Base-by-base conservation (phyloP, 2,329 filamentous ascomycete species). In the Penicillium sp. region DNA sequence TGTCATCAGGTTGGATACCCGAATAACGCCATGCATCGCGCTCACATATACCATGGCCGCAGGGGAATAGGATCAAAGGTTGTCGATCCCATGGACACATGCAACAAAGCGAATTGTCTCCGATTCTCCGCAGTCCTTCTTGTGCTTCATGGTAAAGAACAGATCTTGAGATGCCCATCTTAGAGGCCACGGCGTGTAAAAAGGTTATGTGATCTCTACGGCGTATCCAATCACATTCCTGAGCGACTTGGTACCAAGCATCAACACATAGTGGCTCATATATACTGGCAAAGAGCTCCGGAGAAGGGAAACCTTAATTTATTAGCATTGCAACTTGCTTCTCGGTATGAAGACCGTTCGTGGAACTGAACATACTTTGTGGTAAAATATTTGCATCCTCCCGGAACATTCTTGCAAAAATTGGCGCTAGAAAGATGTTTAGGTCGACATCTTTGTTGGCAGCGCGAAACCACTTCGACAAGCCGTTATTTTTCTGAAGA, bases 11-110 rank as follows among this genome's bases (percentile, higher is more conserved):
- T 36, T 18, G 31, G 10, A 42, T 44, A n/a, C 47, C 47, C 16
- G 47, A 49, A 28, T 45, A 51, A 18, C 42, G 42, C 48, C 48
- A 51, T 6, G 48, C 48, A 45, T 45, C 42, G 24, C 48, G 48
- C 31, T 51, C 48, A 45, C 48, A 51, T n/a, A 51, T 39, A 16
- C 33, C 24, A 28, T 51, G 48, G 26, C 48, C 48, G 36, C 48
- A 51, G 4, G 48, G 48, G 34, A 51, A 45, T 9, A 29, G 28
- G n/a, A 45, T 28, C 21, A 33, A 51, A 21, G 42, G 42, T 16
- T 42, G 38, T 39, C 26, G 36, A n/a, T 44, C 31, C 47, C 47
- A 49, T 23, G 47, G 47, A 49, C 47, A 49, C 26, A 49, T 24
- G 41, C 38, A 42, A 23, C 47, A 49, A 26, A 49, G 43, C 18